phyloP scores from a whole-genome alignment of 345 rosid genomes.

The Gossypium stocksii region DNA sequence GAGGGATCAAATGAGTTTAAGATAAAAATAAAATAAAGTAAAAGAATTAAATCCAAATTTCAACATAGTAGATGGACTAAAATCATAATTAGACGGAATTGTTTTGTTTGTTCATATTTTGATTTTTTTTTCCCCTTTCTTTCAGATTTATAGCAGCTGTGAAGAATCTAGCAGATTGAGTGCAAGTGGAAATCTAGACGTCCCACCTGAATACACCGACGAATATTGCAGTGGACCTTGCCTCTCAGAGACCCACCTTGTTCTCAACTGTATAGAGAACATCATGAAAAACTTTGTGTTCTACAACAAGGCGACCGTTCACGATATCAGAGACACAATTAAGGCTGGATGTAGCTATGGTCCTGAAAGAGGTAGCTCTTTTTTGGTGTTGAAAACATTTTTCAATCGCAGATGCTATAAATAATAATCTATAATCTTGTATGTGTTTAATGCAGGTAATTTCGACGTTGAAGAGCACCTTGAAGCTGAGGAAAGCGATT shows the following conservation, averaged over 20 bases:
- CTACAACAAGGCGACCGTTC: slow-evolving; percentile 66
- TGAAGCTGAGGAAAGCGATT: slow-evolving; percentile 39
- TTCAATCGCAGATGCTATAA: neutral
- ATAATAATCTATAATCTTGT: neutral
- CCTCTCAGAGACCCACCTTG: slow-evolving; percentile 63
- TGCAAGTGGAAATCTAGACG: slow-evolving; percentile 52
- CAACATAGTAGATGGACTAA: too few relatives aligned
- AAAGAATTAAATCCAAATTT: too few relatives aligned
- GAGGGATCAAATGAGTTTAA: too few relatives aligned
- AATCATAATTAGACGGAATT: too few relatives aligned
- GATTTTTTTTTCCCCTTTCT: neutral
- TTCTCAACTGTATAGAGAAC: slow-evolving; percentile 58
- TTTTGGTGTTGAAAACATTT: neutral
- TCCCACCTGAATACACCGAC: slow-evolving; percentile 39
- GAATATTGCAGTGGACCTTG: slow-evolving; percentile 77
- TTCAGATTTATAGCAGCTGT: slow-evolving; percentile 66
- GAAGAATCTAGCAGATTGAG: slow-evolving; percentile 63
- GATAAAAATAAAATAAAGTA: too few relatives aligned
- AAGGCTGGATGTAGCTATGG: slow-evolving; percentile 76
- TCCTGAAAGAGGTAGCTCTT: slow-evolving; percentile 49
- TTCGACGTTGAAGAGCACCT: slow-evolving; percentile 67
- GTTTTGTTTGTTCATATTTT: neutral
- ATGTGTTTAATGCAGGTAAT: slow-evolving; percentile 39
- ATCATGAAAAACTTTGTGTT: slow-evolving; percentile 54
- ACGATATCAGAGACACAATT: slow-evolving; percentile 53